Conservation (phyloP, 768 basidiomycete genomes). For the Leccinum barrowsii region DNA sequence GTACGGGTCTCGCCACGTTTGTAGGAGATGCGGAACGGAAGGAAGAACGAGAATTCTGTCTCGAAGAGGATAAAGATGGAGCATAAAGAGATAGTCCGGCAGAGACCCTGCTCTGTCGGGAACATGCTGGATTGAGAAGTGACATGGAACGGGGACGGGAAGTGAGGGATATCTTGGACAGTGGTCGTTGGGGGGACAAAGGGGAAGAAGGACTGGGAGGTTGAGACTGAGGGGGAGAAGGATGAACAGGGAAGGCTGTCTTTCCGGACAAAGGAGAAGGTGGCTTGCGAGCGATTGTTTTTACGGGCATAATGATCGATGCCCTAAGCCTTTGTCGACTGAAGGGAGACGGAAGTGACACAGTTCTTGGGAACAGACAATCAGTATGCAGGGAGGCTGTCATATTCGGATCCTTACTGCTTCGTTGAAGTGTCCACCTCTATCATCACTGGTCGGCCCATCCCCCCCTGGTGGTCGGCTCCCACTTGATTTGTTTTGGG, state of each 20-base stretch:
- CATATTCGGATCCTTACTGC: constrained; percentile 11
- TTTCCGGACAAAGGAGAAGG: constrained; percentile 39
- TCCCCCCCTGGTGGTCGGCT: constrained; percentile 29
- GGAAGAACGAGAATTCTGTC: constrained; percentile 12
- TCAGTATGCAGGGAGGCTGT: background rate
- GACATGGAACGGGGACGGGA: constrained; percentile 18
- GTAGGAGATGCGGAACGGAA: constrained; percentile 28
- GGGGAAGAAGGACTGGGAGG: constrained; percentile 33
- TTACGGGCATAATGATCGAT: constrained; percentile 53
- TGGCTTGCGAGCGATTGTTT: constrained; percentile 37
- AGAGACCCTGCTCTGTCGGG: constrained; percentile 33
- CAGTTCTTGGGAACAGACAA: constrained; percentile 1
- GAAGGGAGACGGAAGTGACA: constrained; percentile 25
- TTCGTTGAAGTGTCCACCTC: background rate
- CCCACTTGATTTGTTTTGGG: constrained; percentile 37
- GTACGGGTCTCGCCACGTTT: constrained; percentile 46
- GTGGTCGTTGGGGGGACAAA: constrained; percentile 23
- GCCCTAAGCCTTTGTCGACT: constrained; percentile 43
- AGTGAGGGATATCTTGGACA: constrained; percentile 9
- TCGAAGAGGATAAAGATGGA: constrained; percentile 15
- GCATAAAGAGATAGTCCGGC: constrained; percentile 38
- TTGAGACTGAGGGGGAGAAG: constrained; percentile 34
- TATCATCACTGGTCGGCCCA: constrained; percentile 6
- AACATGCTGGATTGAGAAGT: constrained; percentile 16
- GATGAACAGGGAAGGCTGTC: constrained; percentile 37